phyloP scores from a whole-genome alignment of 306 rosid species.

The Vicia faba region DNA sequence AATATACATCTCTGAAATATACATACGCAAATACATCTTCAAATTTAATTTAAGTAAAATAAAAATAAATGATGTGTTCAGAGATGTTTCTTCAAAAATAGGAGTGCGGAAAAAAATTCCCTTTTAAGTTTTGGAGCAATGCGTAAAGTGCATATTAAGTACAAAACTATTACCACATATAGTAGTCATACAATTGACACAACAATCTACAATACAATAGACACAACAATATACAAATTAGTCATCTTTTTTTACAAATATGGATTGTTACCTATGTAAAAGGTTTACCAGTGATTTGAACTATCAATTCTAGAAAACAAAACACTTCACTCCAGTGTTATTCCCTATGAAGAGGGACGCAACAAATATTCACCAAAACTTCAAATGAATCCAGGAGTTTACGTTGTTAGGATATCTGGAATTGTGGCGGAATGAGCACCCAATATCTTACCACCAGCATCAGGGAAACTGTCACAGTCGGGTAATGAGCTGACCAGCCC shows the following conservation, averaged over 20 bases:
- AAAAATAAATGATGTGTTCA: too few species aligned
- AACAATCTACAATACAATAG: conserved; percentile 13
- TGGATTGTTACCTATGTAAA: conserved; percentile 26
- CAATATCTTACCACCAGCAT: conserved; percentile 75
- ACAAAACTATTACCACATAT: conserved; percentile 19
- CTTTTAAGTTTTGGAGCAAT: too few species aligned
- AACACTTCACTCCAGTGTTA: conserved; percentile 22
- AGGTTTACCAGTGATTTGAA: conserved; percentile 32
- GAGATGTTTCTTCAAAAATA: too few species aligned
- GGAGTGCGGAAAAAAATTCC: too few species aligned
- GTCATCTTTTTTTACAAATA: conserved; percentile 10
- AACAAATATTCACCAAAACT: conserved; percentile 25
- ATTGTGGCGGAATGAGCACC: conserved; percentile 56
- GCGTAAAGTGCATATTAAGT: background rate
- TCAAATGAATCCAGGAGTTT: conserved; percentile 26
- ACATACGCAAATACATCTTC: too few species aligned
- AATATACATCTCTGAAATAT: too few species aligned
- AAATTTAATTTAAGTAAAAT: too few species aligned
- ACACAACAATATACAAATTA: conserved; percentile 12
- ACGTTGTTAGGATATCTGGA: conserved; percentile 83
- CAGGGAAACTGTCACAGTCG: conserved; percentile 70
- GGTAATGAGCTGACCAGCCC: conserved; percentile 61
- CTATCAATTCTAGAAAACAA: conserved; percentile 33
- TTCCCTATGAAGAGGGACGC: background rate
- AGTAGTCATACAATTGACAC: background rate